Conservation (phyloP, 2,329 filamentous ascomycete genomes). For the Aspergillus candidus region DNA sequence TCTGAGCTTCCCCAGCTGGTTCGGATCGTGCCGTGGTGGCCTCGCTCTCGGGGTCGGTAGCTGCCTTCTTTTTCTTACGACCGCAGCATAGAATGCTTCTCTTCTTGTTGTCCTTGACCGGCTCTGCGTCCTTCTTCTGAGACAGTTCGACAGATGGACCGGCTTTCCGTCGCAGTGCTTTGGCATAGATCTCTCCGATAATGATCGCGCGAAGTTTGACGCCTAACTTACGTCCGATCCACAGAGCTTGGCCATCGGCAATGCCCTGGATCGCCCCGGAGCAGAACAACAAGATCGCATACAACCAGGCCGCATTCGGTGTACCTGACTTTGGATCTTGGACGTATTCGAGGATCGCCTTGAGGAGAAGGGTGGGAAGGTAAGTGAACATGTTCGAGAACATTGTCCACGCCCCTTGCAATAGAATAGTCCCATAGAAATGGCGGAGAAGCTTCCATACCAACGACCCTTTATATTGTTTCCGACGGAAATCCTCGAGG, state of each 20-base stretch:
- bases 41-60: conserved; percentile 17
- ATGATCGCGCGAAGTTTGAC: conserved; percentile 90
- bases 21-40: conserved; percentile 20
- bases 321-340: conserved; percentile 72
- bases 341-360: conserved; percentile 89
- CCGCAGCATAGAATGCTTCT: conserved; percentile 51
- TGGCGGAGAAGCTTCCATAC: conserved; percentile 76
- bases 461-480: conserved; percentile 74
- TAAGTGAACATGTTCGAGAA: conserved; percentile 81
- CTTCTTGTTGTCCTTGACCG: conserved; percentile 33
- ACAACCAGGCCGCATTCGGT: conserved; percentile 87
- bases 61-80: conserved; percentile 47
- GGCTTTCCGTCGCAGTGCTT: conserved; percentile 85
- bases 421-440: conserved; percentile 69
- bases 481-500: conserved; percentile 73
- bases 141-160: conserved; percentile 69
- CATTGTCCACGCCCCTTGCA: conserved; percentile 74
- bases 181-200: conserved; percentile 94
- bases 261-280: conserved; percentile 77
- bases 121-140: conserved; percentile 54
- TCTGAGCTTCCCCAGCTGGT: conserved; percentile 50
- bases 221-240: conserved; percentile 90
- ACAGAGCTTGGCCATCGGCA: conserved; percentile 78
- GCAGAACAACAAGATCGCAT: conserved; percentile 81
- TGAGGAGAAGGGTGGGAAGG: conserved; percentile 81